Base-by-base conservation (phyloP, 2,329 filamentous ascomycete species). In the Calonectria hongkongensis region DNA sequence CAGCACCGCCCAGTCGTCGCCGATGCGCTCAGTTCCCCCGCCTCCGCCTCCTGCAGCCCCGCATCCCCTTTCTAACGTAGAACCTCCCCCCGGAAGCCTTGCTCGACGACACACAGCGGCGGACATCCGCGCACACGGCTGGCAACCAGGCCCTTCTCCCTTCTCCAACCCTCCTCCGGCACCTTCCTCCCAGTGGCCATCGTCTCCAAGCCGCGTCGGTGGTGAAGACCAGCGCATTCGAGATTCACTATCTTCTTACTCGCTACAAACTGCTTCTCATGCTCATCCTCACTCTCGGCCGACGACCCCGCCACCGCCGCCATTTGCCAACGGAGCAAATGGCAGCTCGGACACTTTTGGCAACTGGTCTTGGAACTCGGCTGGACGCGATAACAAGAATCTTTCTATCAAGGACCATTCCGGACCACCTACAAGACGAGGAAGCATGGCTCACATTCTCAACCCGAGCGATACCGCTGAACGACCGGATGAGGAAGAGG, bases 101-200 rank as follows among this genome's bases (percentile, higher is more conserved):
- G 91, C 92, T 54, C 92, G 96, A 75, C 92, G 96, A 73, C 97
- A 99, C 84, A 99, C 97, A 2, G 96, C 96, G 47, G 97, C 97
- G 71, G 97, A 99, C 82, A 98, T 99, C 78, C 93, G 97, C 66
- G 93, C 96, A 79, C 94, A 95, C 81, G 95, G 94, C 45, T 96
- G 94, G 92, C 93, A 92, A 74, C 88, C 88, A 9, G 76, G 74
- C 50, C 88, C 90, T 30, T 94, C 93, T 6, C 94, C 93, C 13
- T 94, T 80, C 92, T 80, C 88, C 4, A 92, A 92, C 13, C 51
- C 56, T 9, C 66, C 66, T 18, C 33, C 66, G 6, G 84, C 87
- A 2, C 84, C 87, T 10, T 86, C 88, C 0, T 83, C 85, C 3
- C 86, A 87, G 16, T 91, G 89, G 87, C 89, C 90, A 0, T 85